Conservation (phyloP, 1,284 basidiomycete species). For the Sporisorium reilianum region DNA sequence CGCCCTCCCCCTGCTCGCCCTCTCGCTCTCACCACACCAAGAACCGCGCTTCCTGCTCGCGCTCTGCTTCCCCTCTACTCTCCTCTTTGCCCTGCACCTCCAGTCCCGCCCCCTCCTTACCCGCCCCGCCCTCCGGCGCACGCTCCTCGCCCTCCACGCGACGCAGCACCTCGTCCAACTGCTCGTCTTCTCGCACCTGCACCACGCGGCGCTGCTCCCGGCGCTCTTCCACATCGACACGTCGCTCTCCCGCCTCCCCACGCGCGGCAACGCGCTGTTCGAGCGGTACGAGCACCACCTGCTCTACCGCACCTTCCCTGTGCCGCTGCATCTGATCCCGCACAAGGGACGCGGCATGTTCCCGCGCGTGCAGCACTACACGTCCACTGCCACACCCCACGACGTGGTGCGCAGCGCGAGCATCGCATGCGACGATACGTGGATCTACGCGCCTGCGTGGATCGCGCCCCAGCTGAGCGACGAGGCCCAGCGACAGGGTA, state of each 20-base stretch:
- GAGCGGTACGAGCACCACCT: constrained; percentile 26
- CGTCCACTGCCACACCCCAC: neutral
- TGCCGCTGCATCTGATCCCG: constrained; percentile 42
- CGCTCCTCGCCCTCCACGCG: constrained; percentile 18
- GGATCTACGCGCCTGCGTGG: constrained; percentile 31
- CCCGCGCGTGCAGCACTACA: constrained; percentile 16
- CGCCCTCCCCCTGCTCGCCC: constrained; percentile 39
- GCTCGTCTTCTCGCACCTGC: constrained; percentile 45
- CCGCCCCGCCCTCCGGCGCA: constrained; percentile 21
- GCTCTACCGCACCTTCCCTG: constrained; percentile 48
- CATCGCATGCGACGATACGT: constrained; percentile 9
- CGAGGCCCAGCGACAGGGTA: neutral
- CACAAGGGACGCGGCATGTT: constrained; percentile 7
- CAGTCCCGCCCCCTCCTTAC: constrained; percentile 20
- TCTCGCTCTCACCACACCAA: constrained; percentile 69
- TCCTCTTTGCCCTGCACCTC: constrained; percentile 39
- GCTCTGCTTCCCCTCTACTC: constrained; percentile 56
- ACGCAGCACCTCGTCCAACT: constrained; percentile 41
- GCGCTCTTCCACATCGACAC: constrained; percentile 36
- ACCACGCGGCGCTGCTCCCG: constrained; percentile 51
- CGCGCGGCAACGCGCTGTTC: neutral
- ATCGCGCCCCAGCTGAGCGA: neutral
- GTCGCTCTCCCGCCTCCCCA: constrained; percentile 11
- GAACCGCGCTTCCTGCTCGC: constrained; percentile 69
- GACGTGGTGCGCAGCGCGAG: neutral